Conservation (phyloP, 2,329 filamentous ascomycete species). For the Cordyceps tenuipes region DNA sequence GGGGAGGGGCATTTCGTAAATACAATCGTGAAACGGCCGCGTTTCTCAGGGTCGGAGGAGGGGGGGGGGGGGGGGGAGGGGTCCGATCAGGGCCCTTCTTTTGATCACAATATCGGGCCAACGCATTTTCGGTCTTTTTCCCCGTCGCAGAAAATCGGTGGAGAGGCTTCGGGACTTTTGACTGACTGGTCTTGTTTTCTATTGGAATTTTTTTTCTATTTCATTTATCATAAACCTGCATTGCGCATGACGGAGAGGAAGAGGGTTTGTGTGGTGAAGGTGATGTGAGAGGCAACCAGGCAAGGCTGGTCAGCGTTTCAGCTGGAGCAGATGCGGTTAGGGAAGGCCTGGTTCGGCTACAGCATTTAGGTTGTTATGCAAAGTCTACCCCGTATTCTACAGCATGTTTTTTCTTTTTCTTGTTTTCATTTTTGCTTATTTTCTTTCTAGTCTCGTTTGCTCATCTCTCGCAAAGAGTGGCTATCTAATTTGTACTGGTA, state of each 20-base stretch:
- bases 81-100: too few species aligned
- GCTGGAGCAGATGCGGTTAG: background rate
- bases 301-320: slow-evolving; percentile 1
- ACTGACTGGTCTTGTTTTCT: too few species aligned
- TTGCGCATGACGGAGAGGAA: too few species aligned
- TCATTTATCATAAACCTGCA: too few species aligned
- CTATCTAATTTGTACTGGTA: too few species aligned
- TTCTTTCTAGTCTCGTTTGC: background rate
- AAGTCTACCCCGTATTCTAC: background rate
- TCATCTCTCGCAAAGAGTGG: background rate
- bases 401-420: background rate
- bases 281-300: too few species aligned
- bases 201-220: too few species aligned
- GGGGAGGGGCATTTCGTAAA: background rate
- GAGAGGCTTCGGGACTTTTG: too few species aligned
- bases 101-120: too few species aligned
- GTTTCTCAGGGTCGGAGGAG: background rate
- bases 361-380: background rate
- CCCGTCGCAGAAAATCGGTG: too few species aligned
- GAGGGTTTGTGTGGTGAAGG: background rate
- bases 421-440: background rate
- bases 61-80: too few species aligned
- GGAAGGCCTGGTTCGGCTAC: background rate
- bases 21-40: background rate
- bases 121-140: too few species aligned